phyloP scores from a whole-genome alignment of 257 asterid genomes.

The Solanum etuberosum region DNA sequence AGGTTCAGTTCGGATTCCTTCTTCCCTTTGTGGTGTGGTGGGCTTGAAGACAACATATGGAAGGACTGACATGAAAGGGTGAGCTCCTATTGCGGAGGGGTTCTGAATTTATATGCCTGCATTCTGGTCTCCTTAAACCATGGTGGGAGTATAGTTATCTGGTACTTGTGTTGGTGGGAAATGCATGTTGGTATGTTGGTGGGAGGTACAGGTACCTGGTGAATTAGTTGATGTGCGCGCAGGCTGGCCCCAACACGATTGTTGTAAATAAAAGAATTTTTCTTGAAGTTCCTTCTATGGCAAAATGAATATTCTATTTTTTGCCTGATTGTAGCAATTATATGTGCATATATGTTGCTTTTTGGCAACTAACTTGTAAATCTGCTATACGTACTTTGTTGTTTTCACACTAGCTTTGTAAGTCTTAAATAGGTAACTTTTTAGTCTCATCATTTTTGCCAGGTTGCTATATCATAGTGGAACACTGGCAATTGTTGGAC shows the following conservation, averaged over 20 bases:
- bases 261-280: too few species aligned
- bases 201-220: background rate
- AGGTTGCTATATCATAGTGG: background rate
- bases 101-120: background rate
- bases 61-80: slow-evolving; percentile 85
- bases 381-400: background rate
- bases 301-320: too few species aligned
- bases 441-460: background rate
- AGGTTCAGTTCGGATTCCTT: slow-evolving; percentile 95
- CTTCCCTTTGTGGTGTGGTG: slow-evolving; percentile 91
- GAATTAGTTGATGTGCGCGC: accelerated
- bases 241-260: background rate
- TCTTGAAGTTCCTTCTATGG: background rate
- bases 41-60: slow-evolving; percentile 91
- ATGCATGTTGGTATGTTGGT: background rate
- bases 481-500: background rate
- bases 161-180: background rate
- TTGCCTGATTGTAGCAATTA: background rate
- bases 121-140: background rate
- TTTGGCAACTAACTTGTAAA: background rate
- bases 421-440: background rate
- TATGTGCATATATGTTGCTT: background rate
- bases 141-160: background rate
- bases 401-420: background rate
- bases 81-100: background rate